phyloP scores from a whole-genome alignment of 208 protist genomes.

The Leishmania mexicana region DNA sequence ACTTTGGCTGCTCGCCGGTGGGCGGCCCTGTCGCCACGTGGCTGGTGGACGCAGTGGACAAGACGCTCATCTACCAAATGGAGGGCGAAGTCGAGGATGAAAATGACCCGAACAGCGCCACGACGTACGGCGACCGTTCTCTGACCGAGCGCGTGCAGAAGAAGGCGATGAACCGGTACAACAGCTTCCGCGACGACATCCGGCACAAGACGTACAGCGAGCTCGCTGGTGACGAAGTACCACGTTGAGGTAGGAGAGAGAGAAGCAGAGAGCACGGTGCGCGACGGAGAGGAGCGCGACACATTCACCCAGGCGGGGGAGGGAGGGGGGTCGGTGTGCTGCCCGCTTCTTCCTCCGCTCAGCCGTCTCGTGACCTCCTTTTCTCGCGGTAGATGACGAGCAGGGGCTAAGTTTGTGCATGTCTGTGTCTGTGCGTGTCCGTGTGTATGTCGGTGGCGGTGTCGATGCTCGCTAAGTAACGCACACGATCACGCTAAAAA shows the following conservation, averaged over 20 bases:
- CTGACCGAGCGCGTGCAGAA: conserved; percentile 86
- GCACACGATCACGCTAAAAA: background rate
- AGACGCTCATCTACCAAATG: conserved; percentile 83
- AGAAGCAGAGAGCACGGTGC: background rate
- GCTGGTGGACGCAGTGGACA: conserved; percentile 70
- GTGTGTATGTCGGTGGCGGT: background rate
- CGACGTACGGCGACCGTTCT: conserved; percentile 80
- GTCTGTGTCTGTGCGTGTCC: background rate
- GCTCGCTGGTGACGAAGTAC: conserved; percentile 64
- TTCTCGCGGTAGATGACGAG: background rate
- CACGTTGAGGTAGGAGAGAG: conserved; percentile 31
- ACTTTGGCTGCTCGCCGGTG: conserved; percentile 67
- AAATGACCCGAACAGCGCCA: conserved; percentile 89
- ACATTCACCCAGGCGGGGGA: background rate
- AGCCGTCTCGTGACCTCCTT: background rate
- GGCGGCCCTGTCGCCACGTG: conserved; percentile 72
- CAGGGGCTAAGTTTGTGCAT: background rate
- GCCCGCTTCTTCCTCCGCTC: background rate
- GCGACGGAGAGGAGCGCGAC: background rate
- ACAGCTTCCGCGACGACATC: conserved; percentile 82
- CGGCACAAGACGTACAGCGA: conserved; percentile 85
- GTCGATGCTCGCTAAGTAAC: background rate
- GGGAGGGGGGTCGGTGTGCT: background rate
- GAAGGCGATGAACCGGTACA: conserved; percentile 92
- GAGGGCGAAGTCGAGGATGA: conserved; percentile 90